Conservation (phyloP, 2,329 filamentous ascomycete genomes). For the Pseudocercospora crystallina region DNA sequence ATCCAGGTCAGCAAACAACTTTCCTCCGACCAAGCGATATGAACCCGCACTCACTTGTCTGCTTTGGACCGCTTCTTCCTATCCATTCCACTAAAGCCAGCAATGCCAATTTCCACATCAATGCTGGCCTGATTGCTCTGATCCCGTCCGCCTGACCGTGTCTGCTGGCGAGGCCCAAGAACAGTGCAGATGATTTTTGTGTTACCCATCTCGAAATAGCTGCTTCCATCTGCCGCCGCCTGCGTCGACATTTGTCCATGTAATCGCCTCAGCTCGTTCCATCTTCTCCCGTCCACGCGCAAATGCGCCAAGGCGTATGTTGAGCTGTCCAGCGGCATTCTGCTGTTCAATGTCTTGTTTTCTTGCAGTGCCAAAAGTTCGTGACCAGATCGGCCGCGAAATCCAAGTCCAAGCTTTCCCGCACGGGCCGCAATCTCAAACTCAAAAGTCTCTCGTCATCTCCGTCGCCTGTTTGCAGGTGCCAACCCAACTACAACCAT, state of each 20-base stretch:
- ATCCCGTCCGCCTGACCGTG: constrained; percentile 47
- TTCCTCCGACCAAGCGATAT: too few species aligned
- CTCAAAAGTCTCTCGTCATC: too few species aligned
- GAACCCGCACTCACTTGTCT: constrained; percentile 66
- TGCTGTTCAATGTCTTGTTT: constrained; percentile 13
- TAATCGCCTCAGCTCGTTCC: constrained; percentile 92
- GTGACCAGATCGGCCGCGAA: too few species aligned
- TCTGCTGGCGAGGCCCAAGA: constrained; percentile 75
- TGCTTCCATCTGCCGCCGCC: constrained; percentile 86
- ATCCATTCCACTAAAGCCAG: constrained; percentile 85
- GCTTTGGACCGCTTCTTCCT: constrained; percentile 71
- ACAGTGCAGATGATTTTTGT: constrained; percentile 95
- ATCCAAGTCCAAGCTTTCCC: too few species aligned
- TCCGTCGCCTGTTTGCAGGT: too few species aligned
- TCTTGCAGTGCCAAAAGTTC: too few species aligned
- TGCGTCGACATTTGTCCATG: constrained; percentile 90
- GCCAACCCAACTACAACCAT: too few species aligned
- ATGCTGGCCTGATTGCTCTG: constrained; percentile 63
- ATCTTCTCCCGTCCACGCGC: constrained; percentile 72
- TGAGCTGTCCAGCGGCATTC: constrained; percentile 92
- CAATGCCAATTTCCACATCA: constrained; percentile 77
- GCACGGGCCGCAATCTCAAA: too few species aligned
- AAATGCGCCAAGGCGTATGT: constrained; percentile 82
- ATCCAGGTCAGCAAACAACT: background rate
- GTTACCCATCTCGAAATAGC: constrained; percentile 95